Base-by-base conservation (phyloP, 768 basidiomycete genomes). In the Xanthoconium stramineum region DNA sequence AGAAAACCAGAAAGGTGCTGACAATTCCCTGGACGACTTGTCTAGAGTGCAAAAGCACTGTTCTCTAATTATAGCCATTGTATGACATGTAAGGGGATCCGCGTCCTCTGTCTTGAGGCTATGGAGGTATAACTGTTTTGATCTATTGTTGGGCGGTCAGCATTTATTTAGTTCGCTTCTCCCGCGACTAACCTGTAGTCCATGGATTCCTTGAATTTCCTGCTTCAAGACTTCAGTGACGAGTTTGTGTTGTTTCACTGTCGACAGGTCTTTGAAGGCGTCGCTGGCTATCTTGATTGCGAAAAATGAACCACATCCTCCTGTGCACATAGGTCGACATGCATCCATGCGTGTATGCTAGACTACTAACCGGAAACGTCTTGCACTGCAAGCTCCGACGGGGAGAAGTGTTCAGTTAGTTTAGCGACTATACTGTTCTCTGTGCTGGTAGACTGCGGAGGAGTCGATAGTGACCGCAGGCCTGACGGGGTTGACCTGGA, bases 241-340 rank as follows among this genome's bases (percentile, higher is more conserved):
- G 30, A 97, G 76, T 56, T 85, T 84, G 72, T 99, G 97, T 71
- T 99, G 97, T 76, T 97, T 95, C 52, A 98, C 85, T 42, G 84
- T 88, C 1, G 90, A 72, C 39, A 98, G 74, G 10, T 89, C 96
- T 61, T 88, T 85, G 79, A 99, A 98, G 2, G 80, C 80, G n/a
- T 83, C 71, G 56, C 91, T 94, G 5, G 89, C 82, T 59, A 99
- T 90, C 13, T 83, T 80, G 59, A 99, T 95, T 42, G 94, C 91
- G 65, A 96, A 99, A 74, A 98, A 99, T 5, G 86, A 81, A n/a
- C 97, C 97, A 68, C 97, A 98, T 24, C 97, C 97, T 52, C 94
- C 96, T 97, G 45, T 20, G 33, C 14, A 47, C 15, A 64, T 47
- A 40, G 44, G 50, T 60, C 14, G 50, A 55, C 35, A 46, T 35